Evolutionary conservation across 192 early-diverging fungal species (phyloP).

Genomic region (Rhizophlyctis rosea): DNA sequence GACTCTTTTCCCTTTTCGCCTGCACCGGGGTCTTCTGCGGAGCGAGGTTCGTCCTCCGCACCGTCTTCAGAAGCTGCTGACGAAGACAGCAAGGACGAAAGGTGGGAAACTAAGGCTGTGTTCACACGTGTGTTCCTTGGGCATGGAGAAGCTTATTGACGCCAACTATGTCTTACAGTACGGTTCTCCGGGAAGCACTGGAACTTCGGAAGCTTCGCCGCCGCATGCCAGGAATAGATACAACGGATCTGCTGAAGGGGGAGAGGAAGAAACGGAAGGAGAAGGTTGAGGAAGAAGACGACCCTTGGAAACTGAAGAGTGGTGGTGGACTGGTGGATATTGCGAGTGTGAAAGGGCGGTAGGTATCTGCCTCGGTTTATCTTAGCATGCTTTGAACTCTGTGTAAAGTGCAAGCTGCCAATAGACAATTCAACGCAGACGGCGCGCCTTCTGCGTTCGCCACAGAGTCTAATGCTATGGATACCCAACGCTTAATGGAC

Average conservation of each 20-base stretch:
- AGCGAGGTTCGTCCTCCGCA: too few species aligned
- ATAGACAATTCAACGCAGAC: constrained; percentile 14
- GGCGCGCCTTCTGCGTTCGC: constrained; percentile 19
- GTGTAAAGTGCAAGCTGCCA: too few species aligned
- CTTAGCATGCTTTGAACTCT: too few species aligned
- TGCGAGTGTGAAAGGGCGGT: constrained; percentile 43
- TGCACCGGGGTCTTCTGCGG: too few species aligned
- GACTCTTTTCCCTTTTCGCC: too few species aligned
- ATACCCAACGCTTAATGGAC: constrained; percentile 52
- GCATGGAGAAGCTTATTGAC: too few species aligned
- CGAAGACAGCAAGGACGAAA: too few species aligned
- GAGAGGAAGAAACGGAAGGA: constrained; percentile 49
- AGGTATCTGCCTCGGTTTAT: too few species aligned
- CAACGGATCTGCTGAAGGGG: constrained; percentile 53
- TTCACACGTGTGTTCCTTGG: too few species aligned
- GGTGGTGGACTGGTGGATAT: constrained; percentile 54
- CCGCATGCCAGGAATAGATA: constrained; percentile 54
- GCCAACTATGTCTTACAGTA: too few species aligned
- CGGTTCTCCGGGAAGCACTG: constrained; percentile 28
- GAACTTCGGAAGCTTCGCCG: constrained; percentile 59
- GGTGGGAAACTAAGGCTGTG: too few species aligned
- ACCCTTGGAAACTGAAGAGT: constrained; percentile 56
- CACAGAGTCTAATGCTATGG: constrained; percentile 38
- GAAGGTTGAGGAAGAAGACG: constrained; percentile 50
- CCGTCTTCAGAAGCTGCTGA: too few species aligned